A percentile compares a stretch with the other conserved stretches of the same genome.
phyloP scores from a whole-genome alignment of 208 protist genomes.

The Phytomonas serpens region DNA sequence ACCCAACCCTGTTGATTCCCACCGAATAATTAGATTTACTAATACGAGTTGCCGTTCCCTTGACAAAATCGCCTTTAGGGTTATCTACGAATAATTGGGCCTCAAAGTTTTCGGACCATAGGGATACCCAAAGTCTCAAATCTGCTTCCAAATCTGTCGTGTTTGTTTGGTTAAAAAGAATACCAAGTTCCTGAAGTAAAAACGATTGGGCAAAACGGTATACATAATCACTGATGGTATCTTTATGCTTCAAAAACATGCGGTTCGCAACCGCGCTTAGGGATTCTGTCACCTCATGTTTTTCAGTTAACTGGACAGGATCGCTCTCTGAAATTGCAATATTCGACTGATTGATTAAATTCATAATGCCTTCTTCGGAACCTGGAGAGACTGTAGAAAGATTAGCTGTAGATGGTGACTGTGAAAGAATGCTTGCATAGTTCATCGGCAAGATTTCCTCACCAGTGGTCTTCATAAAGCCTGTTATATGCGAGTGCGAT shows the following conservation, averaged over 20 bases:
- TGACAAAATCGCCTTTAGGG: background rate
- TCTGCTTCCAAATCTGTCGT: slow-evolving; percentile 24
- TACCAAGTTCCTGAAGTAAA: slow-evolving; percentile 32
- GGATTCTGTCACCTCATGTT: background rate
- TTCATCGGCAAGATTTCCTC: background rate
- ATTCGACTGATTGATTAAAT: background rate
- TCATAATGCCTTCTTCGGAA: background rate
- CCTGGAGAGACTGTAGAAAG: background rate
- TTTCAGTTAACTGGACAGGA: background rate
- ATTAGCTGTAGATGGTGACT: background rate
- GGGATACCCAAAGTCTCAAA: background rate
- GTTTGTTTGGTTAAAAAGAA: slow-evolving; percentile 42
- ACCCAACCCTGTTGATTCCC: background rate
- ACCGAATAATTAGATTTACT: background rate
- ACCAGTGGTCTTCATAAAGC: slow-evolving; percentile 2
- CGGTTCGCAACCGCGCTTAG: background rate
- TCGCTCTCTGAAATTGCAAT: background rate
- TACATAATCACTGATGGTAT: background rate
- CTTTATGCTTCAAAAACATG: background rate
- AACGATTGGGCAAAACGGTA: slow-evolving; percentile 15
- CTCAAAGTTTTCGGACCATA: background rate
- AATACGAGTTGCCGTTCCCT: background rate
- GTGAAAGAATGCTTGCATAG: background rate
- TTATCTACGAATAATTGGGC: background rate
- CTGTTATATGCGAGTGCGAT: background rate